Percentiles rank a stretch among this genome's conserved stretches.
Conservation (phyloP, 352 stramenopile species). For the Phytophthora meadii region DNA sequence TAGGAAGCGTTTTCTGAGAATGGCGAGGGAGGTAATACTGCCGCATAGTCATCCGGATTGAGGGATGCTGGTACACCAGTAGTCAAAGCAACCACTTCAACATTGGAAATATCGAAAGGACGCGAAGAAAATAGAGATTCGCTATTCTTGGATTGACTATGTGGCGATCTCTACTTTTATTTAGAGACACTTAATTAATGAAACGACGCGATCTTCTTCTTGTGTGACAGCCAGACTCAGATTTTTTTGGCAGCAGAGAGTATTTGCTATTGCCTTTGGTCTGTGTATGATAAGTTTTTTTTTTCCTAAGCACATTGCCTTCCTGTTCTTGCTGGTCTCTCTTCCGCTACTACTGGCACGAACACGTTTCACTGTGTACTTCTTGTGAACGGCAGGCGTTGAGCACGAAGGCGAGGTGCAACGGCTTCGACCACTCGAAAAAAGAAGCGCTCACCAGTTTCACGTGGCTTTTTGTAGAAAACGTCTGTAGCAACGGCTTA, state of each 20-base stretch:
- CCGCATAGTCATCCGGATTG: conserved; percentile 24
- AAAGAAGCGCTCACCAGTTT: conserved; percentile 29
- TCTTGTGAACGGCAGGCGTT: conserved; percentile 35
- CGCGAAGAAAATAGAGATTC: not conserved
- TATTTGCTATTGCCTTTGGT: too few species aligned
- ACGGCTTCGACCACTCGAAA: not conserved
- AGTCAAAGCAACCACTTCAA: conserved; percentile 34
- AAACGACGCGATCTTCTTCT: conserved; percentile 25
- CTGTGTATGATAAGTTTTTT: too few species aligned
- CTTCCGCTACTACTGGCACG: conserved; percentile 2
- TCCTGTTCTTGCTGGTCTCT: not conserved
- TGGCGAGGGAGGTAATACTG: conserved; percentile 3
- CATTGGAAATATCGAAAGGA: not conserved
- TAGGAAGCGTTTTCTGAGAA: conserved; percentile 23
- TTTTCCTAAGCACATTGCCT: conserved; percentile 1
- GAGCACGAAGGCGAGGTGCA: conserved; percentile 3
- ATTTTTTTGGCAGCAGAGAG: conserved; percentile 6
- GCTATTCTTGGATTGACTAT: too few species aligned
- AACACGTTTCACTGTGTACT: conserved; percentile 20
- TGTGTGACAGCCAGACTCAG: conserved; percentile 11
- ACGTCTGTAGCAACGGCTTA: conserved; percentile 1
- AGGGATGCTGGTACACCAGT: conserved; percentile 28
- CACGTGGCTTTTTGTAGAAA: conserved; percentile 26
- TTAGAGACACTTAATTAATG: conserved; percentile 2
- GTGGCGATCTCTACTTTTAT: not conserved